phyloP scores from a whole-genome alignment of 257 asterid genomes.

The Solanum dulcamara region DNA sequence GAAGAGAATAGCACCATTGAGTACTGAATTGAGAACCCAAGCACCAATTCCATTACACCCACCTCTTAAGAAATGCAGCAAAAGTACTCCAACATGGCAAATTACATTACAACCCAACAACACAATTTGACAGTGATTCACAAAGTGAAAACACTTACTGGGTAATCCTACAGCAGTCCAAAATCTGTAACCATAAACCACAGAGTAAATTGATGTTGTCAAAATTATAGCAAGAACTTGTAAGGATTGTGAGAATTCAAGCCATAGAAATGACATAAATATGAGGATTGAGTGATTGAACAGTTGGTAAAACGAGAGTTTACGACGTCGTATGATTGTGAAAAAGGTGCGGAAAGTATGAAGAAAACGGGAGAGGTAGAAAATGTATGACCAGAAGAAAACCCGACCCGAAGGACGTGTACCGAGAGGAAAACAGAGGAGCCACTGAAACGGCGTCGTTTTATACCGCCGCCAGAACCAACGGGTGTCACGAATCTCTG shows the following conservation, averaged over 20 bases:
- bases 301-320: conserved; percentile 37
- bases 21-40: conserved; percentile 67
- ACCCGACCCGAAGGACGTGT: conserved; percentile 92
- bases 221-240: conserved; percentile 61
- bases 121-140: conserved; percentile 55
- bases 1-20: conserved; percentile 50
- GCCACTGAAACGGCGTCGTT: conserved; percentile 71
- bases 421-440: conserved; percentile 73
- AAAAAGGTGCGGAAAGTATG: conserved; percentile 53
- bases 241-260: conserved; percentile 77
- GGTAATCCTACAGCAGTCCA: conserved; percentile 81
- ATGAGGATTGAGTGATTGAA: conserved; percentile 55
- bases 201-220: conserved; percentile 45
- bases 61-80: conserved; percentile 57
- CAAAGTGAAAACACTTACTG: conserved; percentile 59
- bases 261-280: conserved; percentile 69
- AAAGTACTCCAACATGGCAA: conserved; percentile 65
- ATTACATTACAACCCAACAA: conserved; percentile 47
- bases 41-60: conserved; percentile 88
- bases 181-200: conserved; percentile 80
- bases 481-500: conserved; percentile 78
- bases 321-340: conserved; percentile 31
- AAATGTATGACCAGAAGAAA: conserved; percentile 80
- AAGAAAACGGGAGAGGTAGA: conserved; percentile 70
- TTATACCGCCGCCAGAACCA: conserved; percentile 73